phyloP scores from a whole-genome alignment of 176 grass and related monocot species.

The Tuctoria greenei region DNA sequence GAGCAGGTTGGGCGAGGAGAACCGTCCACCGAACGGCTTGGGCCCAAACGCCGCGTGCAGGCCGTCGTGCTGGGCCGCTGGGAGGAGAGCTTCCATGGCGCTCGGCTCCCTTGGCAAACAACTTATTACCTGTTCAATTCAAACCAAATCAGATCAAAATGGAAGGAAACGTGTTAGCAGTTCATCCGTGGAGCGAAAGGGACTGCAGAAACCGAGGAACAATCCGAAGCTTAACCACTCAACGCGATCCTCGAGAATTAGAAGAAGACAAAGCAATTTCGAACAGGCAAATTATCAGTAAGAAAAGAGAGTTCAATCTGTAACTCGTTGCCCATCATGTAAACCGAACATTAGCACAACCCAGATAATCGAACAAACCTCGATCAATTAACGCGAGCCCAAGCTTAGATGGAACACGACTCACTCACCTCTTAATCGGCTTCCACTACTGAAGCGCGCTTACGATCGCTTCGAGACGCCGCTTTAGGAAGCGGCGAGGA shows the following conservation, averaged over 20 bases:
- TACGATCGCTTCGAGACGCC: not conserved
- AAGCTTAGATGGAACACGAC: not conserved
- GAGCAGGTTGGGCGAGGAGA: slow-evolving; percentile 38
- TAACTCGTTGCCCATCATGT: not conserved
- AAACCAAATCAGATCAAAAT: slow-evolving; percentile 34
- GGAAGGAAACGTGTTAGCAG: not conserved
- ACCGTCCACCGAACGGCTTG: slow-evolving; percentile 29
- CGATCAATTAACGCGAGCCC: no score
- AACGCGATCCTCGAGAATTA: no score
- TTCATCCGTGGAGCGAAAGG: not conserved
- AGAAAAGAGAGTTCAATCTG: not conserved
- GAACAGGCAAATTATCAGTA: not conserved
- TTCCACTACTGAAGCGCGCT: not conserved
- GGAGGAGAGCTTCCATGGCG: slow-evolving; percentile 58
- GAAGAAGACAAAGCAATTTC: not conserved
- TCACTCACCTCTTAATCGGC: not conserved
- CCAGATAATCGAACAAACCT: not conserved
- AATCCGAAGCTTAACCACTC: not conserved
- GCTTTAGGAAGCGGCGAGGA: not conserved
- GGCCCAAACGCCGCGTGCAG: slow-evolving; percentile 42
- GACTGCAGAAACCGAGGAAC: not conserved
- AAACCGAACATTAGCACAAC: no score
- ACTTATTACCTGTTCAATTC: not conserved
- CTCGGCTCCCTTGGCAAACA: not conserved
- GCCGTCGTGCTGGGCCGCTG: slow-evolving; percentile 41